Percentiles rank a stretch among this genome's conserved stretches.
phyloP scores from a whole-genome alignment of 352 stramenopile species.

The Globisporangium middletonii region DNA sequence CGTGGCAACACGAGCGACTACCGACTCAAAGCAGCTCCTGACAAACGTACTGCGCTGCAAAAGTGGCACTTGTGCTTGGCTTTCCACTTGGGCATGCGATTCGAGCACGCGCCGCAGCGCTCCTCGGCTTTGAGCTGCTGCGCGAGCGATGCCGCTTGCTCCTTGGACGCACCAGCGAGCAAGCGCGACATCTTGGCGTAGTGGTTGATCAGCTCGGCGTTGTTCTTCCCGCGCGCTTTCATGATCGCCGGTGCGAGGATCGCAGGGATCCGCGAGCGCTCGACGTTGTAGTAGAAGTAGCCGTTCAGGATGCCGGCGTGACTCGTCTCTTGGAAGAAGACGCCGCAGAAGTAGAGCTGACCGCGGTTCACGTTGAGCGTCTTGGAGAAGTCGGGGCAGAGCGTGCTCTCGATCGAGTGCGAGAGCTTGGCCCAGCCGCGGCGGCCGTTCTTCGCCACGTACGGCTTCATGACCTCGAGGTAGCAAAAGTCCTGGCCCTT shows the following conservation, averaged over 20 bases:
- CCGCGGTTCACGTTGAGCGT: slow-evolving; percentile 40
- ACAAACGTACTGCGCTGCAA: slow-evolving; percentile 51
- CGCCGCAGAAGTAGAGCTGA: slow-evolving; percentile 51
- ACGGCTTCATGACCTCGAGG: slow-evolving; percentile 66
- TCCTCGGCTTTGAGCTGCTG: slow-evolving; percentile 50
- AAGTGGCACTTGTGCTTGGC: slow-evolving; percentile 50
- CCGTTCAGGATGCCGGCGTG: slow-evolving; percentile 38
- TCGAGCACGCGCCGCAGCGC: slow-evolving; percentile 55
- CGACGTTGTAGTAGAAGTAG: slow-evolving; percentile 62
- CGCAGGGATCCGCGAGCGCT: slow-evolving; percentile 29
- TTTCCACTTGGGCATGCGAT: slow-evolving; percentile 52
- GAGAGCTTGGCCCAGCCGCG: slow-evolving; percentile 64
- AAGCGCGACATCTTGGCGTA: slow-evolving; percentile 53
- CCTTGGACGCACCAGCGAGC: slow-evolving; percentile 27
- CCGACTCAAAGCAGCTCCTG: background rate
- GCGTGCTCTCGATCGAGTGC: slow-evolving; percentile 62
- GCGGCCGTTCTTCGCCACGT: slow-evolving; percentile 38
- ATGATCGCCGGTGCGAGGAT: slow-evolving; percentile 44
- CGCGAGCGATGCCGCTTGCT: slow-evolving; percentile 24
- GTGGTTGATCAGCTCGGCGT: slow-evolving; percentile 57
- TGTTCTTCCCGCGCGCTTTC: slow-evolving; percentile 55
- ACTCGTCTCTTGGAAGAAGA: slow-evolving; percentile 64
- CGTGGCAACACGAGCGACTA: slow-evolving; percentile 2
- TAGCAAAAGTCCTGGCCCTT: slow-evolving; percentile 75
- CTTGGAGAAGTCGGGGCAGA: slow-evolving; percentile 46